Base-by-base conservation (phyloP, 371 early-diverging fungal species). In the Lichtheimia ornata region DNA sequence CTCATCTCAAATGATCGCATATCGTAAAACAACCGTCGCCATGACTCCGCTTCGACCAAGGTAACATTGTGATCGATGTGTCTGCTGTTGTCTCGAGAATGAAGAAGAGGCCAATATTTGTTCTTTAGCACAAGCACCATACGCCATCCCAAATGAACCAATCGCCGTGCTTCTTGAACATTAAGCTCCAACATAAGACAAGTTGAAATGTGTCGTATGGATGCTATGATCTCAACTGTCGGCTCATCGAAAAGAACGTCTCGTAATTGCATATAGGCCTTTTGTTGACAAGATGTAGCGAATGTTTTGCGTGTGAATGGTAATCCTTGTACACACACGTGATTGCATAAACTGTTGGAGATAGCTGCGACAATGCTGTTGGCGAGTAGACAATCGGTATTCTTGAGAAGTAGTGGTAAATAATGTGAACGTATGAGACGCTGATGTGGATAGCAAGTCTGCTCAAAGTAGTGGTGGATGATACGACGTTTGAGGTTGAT, bases 21-120 rank as follows among this genome's bases (percentile, higher is more conserved):
- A 0, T 57, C 41, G 40, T 75, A 75, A 50, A 69, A 78, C 9
- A 72, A n/a, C 1, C 79, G 67, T 51, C 73, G 50, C 75, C 75
- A 78, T 0, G 79, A 54, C 28, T 78, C 79, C 22, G 77, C 77
- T 47, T 22, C 18, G 1, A 22, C 12, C 7, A 66, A 63, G 40
- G 4, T 50, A 45, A 28, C 41, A 53, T 56, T 49, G 7, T 44
- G 25, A 15, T 3, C 18, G 30, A 20, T 11, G 9, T 35, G 0
- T 2, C 35, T 35, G 35, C 11, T 35, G 11, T 2, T 35, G 18
- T 61, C 54, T 5, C 58, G 51, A 5, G 56, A 35, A 35, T 35
- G 35, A 0, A 64, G 51, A 30, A 56, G 27, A 1, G 50, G 50
- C 18, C 55, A 20, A 53, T 73, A 73, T 4, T 59, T 50, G 5